Conservation (phyloP, 1,284 basidiomycete genomes). For the Sphagnurus paluster region DNA sequence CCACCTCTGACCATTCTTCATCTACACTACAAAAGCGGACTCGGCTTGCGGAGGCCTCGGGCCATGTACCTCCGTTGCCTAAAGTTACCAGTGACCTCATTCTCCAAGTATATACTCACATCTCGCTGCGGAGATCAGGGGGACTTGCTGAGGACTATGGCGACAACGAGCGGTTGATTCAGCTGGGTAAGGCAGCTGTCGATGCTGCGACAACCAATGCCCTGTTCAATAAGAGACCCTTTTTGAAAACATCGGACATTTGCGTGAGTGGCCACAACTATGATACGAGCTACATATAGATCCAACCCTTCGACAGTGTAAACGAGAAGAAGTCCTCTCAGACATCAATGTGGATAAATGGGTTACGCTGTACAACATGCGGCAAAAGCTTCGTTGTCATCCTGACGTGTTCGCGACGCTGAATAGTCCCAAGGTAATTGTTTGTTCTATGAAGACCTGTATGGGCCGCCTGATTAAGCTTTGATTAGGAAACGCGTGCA, state of each 20-base stretch:
- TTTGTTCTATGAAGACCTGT: background rate
- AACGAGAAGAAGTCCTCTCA: conserved; percentile 42
- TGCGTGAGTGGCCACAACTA: conserved; percentile 36
- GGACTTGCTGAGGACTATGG: conserved; percentile 44
- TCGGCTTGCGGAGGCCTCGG: conserved; percentile 18
- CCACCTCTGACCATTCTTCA: conserved; percentile 8
- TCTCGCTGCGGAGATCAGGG: conserved; percentile 50
- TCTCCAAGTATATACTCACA: conserved; percentile 69
- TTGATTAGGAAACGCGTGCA: conserved; percentile 52
- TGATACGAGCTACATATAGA: background rate
- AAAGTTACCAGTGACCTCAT: conserved; percentile 47
- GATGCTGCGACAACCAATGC: conserved; percentile 48
- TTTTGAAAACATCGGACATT: conserved; percentile 48
- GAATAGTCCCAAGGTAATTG: conserved; percentile 47
- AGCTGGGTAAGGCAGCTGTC: conserved; percentile 53
- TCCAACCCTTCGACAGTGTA: conserved; percentile 22
- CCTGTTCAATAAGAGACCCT: conserved; percentile 56
- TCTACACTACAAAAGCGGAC: conserved; percentile 28
- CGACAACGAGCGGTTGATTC: conserved; percentile 59
- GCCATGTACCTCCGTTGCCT: conserved; percentile 31
- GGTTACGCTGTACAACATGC: conserved; percentile 57
- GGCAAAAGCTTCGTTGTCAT: conserved; percentile 57
- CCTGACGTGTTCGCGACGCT: conserved; percentile 42
- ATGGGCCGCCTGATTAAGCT: background rate
- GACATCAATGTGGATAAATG: conserved; percentile 53